phyloP scores from a whole-genome alignment of 2,329 filamentous ascomycete species.

The Thielaviopsis cerberus region DNA sequence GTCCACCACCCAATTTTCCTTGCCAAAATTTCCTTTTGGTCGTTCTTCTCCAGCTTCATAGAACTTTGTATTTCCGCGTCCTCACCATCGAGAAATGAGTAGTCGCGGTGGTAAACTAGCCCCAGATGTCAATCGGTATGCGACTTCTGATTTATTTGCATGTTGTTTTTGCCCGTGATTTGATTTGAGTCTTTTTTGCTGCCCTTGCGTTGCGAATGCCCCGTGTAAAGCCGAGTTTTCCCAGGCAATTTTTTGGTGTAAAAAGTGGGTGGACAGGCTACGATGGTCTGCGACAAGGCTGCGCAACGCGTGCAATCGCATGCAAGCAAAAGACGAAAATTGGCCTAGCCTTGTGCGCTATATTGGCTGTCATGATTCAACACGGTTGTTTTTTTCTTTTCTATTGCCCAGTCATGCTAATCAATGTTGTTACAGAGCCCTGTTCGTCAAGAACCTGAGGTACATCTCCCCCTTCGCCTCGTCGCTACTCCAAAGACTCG shows the following conservation, averaged over 20 bases:
- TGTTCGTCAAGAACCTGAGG: constrained; percentile 99
- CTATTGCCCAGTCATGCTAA: constrained; percentile 4
- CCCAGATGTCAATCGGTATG: constrained; percentile 91
- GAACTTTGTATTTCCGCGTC: constrained; percentile 1
- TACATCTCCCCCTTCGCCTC: constrained; percentile 24
- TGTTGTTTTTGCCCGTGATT: constrained; percentile 10
- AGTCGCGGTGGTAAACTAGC: constrained; percentile 92
- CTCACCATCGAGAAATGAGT: constrained; percentile 61
- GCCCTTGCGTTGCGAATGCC: background rate
- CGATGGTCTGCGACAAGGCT: constrained; percentile 6
- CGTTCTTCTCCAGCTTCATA: constrained; percentile 2
- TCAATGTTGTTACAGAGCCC: constrained; percentile 46
- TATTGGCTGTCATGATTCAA: background rate
- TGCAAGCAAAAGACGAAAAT: background rate
- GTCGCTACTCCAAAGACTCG: background rate
- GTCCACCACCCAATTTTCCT: background rate
- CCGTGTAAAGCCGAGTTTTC: constrained; percentile 5
- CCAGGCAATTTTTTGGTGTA: background rate
- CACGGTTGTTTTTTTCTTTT: background rate
- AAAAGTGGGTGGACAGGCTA: background rate
- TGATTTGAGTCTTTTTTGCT: constrained; percentile 12
- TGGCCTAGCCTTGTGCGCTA: background rate
- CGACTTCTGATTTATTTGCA: constrained; percentile 12
- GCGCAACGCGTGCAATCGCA: constrained; percentile 1
- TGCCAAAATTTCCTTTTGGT: background rate